Evolutionary conservation across 2,329 filamentous ascomycete genomes (phyloP).

Genomic region (Pseudogymnoascus sp.): DNA sequence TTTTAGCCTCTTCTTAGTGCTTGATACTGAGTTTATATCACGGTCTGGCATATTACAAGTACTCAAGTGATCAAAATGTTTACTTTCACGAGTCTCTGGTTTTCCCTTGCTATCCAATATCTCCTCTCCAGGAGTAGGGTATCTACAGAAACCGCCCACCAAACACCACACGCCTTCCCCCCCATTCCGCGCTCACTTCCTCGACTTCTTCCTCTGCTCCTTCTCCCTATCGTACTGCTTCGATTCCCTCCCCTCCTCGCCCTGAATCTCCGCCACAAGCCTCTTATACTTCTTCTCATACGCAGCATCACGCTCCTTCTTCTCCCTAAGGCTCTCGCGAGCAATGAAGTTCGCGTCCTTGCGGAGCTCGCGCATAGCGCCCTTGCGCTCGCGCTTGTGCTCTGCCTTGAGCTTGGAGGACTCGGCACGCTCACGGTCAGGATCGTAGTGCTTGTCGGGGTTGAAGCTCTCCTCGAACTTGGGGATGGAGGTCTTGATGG

Average conservation of each 20-base stretch:
- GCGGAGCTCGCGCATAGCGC: constrained; percentile 83
- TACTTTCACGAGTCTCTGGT: neutral
- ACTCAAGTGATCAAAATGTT: neutral
- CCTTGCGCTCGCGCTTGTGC: constrained; percentile 93
- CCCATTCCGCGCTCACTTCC: constrained; percentile 31
- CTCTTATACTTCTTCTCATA: constrained; percentile 96
- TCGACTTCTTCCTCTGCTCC: constrained; percentile 61
- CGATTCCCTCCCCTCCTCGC: constrained; percentile 76
- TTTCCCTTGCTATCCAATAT: constrained; percentile 1
- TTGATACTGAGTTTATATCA: neutral
- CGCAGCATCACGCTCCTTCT: constrained; percentile 85
- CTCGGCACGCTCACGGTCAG: constrained; percentile 82
- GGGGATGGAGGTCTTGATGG: constrained; percentile 81
- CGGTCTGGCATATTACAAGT: neutral
- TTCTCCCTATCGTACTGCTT: constrained; percentile 89
- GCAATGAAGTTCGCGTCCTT: constrained; percentile 95
- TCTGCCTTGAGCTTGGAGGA: constrained; percentile 77
- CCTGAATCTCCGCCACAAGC: constrained; percentile 90
- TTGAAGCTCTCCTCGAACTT: constrained; percentile 96
- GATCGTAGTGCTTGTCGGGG: constrained; percentile 94
- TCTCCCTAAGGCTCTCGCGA: constrained; percentile 78
- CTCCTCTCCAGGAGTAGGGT: constrained; percentile 1
- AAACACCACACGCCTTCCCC: neutral
- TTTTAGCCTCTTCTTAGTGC: neutral
- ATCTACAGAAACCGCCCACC: constrained; percentile 5